phyloP scores from a whole-genome alignment of 768 basidiomycete species.

The Lactarius evosmus region DNA sequence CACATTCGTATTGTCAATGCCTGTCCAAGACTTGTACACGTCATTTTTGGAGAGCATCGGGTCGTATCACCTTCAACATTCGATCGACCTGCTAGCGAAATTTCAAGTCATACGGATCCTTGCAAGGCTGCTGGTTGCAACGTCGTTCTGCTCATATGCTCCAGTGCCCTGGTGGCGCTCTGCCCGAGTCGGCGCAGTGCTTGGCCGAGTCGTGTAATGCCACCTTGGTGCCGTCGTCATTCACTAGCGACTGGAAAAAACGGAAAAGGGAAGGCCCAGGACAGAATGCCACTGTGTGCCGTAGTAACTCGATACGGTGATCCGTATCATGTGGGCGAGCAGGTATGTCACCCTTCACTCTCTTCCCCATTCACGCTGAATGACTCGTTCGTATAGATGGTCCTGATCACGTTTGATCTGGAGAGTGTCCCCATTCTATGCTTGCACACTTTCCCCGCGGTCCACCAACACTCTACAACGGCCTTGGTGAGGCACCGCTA shows the following conservation, averaged over 20 bases:
- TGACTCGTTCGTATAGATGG: constrained; percentile 29
- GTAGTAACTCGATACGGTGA: constrained; percentile 30
- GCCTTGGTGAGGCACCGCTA: constrained; percentile 30
- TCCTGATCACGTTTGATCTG: constrained; percentile 33
- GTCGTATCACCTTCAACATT: too few relatives aligned
- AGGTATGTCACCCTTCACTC: constrained; percentile 27
- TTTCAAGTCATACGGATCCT: too few relatives aligned
- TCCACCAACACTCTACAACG: constrained; percentile 33
- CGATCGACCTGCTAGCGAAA: too few relatives aligned
- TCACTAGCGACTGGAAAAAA: constrained; percentile 21
- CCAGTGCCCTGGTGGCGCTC: too few relatives aligned
- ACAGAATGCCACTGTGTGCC: constrained; percentile 25
- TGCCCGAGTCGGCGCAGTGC: too few relatives aligned
- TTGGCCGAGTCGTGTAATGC: too few relatives aligned
- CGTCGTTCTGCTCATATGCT: too few relatives aligned
- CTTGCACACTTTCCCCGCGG: constrained; percentile 35
- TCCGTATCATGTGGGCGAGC: constrained; percentile 33
- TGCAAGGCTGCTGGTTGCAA: too few relatives aligned
- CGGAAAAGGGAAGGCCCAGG: constrained; percentile 20
- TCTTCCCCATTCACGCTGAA: background rate
- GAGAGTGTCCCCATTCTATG: constrained; percentile 32
- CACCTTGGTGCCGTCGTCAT: background rate
- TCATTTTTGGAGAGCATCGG: too few relatives aligned
- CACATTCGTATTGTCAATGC: too few relatives aligned
- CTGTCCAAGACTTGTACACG: too few relatives aligned